Evolutionary conservation across 306 rosid genomes (phyloP).

Genomic region (Geum urbanum): DNA sequence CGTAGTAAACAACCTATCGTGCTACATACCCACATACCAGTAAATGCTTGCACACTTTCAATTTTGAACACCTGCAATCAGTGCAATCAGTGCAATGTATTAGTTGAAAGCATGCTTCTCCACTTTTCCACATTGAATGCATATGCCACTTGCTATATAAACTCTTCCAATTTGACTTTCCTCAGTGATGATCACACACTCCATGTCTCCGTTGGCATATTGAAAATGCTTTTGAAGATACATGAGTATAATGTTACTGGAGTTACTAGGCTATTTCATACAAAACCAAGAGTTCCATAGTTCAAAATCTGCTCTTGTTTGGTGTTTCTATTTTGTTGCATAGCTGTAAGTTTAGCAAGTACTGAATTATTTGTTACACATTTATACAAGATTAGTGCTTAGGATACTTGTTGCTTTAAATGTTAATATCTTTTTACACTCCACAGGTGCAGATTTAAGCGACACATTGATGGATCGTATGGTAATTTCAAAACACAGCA

Average conservation of each 20-base stretch:
- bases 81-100: background rate
- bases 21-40: background rate
- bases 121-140: background rate
- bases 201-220: background rate
- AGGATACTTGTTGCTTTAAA: background rate
- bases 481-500: conserved; percentile 34
- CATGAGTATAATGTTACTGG: background rate
- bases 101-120: background rate
- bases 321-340: background rate
- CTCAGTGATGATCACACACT: background rate
- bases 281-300: background rate
- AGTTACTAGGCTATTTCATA: background rate
- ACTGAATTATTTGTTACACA: background rate
- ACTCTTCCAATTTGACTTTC: background rate
- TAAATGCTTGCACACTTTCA: background rate
- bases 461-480: conserved; percentile 97
- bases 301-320: background rate
- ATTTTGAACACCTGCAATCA: background rate
- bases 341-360: background rate
- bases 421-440: background rate
- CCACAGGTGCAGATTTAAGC: conserved; percentile 80
- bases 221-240: background rate
- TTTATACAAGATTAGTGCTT: background rate
- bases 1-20: background rate
- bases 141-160: background rate